Evolutionary conservation across 371 early-diverging fungal genomes (phyloP), one percentile per base, ranked within the genome.

Genomic region (Lichtheimia ornata): DNA sequence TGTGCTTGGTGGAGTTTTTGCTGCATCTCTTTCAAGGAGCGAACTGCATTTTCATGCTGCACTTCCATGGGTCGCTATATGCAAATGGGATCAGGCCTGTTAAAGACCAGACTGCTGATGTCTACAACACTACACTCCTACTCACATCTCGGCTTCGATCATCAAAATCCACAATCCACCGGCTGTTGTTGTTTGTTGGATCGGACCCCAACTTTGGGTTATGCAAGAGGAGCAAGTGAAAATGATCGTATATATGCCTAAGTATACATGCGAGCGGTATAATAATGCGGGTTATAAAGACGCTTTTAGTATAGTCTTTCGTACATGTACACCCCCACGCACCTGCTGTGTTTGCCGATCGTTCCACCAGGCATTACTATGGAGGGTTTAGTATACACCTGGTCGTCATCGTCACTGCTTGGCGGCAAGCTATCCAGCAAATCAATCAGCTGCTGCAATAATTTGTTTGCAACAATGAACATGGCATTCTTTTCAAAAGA

Each of bases 341-440:
- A 85, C 53, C 86, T 79, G 17, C 84, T 81, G 61, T 89, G 89
- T 64, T 89, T 87, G 22, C 89, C 89, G 12, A 87, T 80, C 12
- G 88, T 84, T 49, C 87, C 83, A 5, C 77, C 75, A n/a, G 86
- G 84, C 41, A 86, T 79, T n/a, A 85, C 69, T 1, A 27, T 53
- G 0, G 88, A 87, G 5, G 67, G 67, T 12, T 64, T 65, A 0
- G 81, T 80, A 64, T 83, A 87, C 2, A 63, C 61, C 7, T 28
- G n/a, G 40, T 62, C 51, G 47, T 65, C 70, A 12, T 59, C 65
- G 9, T 60, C 35, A 35, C 35, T 28, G 28, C 7, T 35, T 35
- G 35, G 60, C 24, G 35, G 60, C 24, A 67, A 18, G 42, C 15
- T 42, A 28, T 40, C 20, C 13, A 71, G 42, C 14, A 71, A 50